Evolutionary conservation across 164 flowering plant genomes (phyloP).

Genomic region (Magnolia sinica): DNA sequence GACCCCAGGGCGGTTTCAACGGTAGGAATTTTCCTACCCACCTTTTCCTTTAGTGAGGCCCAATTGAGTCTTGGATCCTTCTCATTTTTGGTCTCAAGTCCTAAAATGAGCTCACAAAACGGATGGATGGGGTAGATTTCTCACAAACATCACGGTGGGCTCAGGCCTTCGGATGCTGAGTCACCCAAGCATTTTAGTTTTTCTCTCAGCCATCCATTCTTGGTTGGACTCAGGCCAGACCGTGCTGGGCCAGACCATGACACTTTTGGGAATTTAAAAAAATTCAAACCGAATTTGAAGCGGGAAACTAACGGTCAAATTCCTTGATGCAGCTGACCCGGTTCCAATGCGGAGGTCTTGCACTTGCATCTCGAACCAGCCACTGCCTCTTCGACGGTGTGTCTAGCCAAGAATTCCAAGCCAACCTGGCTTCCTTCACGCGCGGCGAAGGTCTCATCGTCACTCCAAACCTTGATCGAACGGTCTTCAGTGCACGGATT

Average conservation of each 20-base stretch:
- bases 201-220: background rate
- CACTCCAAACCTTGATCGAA: conserved; percentile 24
- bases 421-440: conserved; percentile 24
- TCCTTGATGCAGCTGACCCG: conserved; percentile 23
- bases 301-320: background rate
- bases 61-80: no score
- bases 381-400: conserved; percentile 31
- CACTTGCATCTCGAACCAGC: conserved; percentile 22
- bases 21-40: no score
- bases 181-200: no score
- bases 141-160: no score
- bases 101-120: no score
- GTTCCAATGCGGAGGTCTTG: conserved; percentile 32
- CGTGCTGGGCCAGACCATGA: no score
- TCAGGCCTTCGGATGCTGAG: no score
- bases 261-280: background rate
- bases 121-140: no score
- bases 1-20: no score
- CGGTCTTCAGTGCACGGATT: conserved; percentile 22
- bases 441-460: conserved; percentile 20
- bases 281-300: background rate
- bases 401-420: conserved; percentile 13
- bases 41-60: no score
- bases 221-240: no score
- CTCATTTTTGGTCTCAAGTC: no score